phyloP scores from a whole-genome alignment of 106 monocot species.

The Allium sativum region DNA sequence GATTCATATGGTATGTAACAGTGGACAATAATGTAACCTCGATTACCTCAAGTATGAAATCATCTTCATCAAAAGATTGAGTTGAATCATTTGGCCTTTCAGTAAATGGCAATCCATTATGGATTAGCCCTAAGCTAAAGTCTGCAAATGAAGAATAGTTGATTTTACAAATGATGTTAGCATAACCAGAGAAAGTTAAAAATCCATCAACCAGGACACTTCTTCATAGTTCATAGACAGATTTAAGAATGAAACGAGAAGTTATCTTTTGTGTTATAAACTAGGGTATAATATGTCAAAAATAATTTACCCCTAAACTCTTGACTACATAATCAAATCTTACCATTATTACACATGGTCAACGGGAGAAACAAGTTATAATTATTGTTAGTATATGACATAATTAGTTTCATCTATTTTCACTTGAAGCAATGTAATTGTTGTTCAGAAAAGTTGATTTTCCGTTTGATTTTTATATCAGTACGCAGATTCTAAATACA shows the following conservation, averaged over 20 bases:
- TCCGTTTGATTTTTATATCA: no score
- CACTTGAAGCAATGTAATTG: no score
- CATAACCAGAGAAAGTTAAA: not conserved
- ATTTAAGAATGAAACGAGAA: not conserved
- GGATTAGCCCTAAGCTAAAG: conserved; percentile 4
- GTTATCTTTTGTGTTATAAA: not conserved
- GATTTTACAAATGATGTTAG: not conserved
- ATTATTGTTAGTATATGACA: no score
- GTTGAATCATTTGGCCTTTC: conserved; percentile 2
- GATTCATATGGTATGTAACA: not conserved
- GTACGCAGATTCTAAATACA: no score
- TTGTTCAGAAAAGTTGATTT: no score
- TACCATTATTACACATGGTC: no score
- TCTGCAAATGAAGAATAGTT: not conserved
- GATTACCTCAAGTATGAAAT: conserved; percentile 8
- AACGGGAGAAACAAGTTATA: no score
- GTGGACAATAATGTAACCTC: not conserved
- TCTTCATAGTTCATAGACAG: not conserved
- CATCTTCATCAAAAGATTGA: not conserved
- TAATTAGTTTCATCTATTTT: no score
- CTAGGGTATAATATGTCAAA: not conserved
- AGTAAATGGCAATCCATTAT: not conserved
- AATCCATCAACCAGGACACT: not conserved
- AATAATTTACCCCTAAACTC: not conserved
- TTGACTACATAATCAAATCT: no score